Base-by-base conservation (phyloP, 495 filamentous ascomycete species). In the Xylaria nigripes region DNA sequence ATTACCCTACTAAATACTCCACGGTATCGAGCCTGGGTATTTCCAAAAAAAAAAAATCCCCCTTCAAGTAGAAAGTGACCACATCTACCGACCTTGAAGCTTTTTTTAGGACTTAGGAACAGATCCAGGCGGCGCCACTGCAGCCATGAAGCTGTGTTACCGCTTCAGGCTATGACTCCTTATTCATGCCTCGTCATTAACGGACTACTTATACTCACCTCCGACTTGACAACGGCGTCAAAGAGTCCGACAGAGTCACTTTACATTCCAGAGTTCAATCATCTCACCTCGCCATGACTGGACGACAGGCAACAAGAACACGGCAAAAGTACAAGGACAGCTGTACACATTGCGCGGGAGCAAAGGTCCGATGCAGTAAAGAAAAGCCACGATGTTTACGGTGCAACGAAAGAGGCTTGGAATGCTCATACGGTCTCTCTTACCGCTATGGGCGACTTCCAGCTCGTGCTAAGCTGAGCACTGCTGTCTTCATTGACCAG, bases 251-350 rank as follows among this genome's bases (percentile, higher is more conserved):
- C 45, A 21, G 15, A 55, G 12, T 8, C 34, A 41, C n/a, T 13
- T 12, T 48, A 23, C 12, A 48, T 24, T 21, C 48, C 45, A 55
- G 10, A 41, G 34, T 48, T 43, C 34, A 23, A 48, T 45, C 53
- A 24, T 50, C 46, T 25, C 48, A 40, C 29, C 46, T 36, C 48
- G 41, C 47, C 15, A 57, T 57, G 54, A 51, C 54, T 21, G 54
- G 54, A 21, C 47, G 54, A 51, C 54, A 57, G 41, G 48, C 54
- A 23, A 57, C 54, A 16, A 50, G 54, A 51, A 57, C 54, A 32
- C 54, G 54, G 42, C 54, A 57, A 38, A 57, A 57, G 43, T 57
- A 57, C 54, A 57, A 57, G 48, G 54, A 57, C 42, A 57, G 54
- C 41, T 57, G 54, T 38, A 57, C 54, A 12, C 54, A 50, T 38